Base-by-base conservation (phyloP, 257 asterid species). In the Datura wrightii region DNA sequence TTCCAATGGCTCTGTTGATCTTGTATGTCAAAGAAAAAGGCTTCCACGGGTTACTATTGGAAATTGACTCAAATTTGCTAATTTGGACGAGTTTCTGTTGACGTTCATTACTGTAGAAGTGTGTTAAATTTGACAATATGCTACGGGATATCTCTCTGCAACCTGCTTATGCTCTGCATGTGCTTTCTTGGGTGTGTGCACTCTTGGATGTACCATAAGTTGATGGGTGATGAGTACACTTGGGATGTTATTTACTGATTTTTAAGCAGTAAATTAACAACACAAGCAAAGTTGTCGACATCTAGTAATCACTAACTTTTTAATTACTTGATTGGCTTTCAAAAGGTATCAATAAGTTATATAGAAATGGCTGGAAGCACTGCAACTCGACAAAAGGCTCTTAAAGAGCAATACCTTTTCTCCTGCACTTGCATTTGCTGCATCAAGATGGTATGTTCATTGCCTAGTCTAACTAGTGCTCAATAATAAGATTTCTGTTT, bases 321-420 rank as follows among this genome's bases (percentile, higher is more conserved):
- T 89, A 69, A 84, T 84, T 46, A 78, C 82, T 82, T 71, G 82
- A 44, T 59, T 85, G 86, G 80, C 88, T 74, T 85, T 53, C 63
- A 65, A 84, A 78, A 97, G 99, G 98, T 95, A 50, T 85, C 83
- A 82, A 97, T 97, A 87, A 95, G 98, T 89, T 97, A 97, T 81
- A 89, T 97, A 85, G 99, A 97, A 86, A 92, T 91, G 56, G 98
- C 99, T 86, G 99, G 97, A 91, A 97, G 98, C 94, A 95, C 98
- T 39, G 55, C 83, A 46, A 92, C 96, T 83, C 95, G 99, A 87
- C 95, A 92, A 90, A 92, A 95, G 88, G 86, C 97, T 83, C 97
- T 97, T 84, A 94, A 92, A 91, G 97, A 95, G 84, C 99, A 97
- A 79, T 97, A 97, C 89, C 92, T 91, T 87, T 97, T 97, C 89